phyloP scores from a whole-genome alignment of 2,329 filamentous ascomycete species.

The Aspergillus spinulosporus region DNA sequence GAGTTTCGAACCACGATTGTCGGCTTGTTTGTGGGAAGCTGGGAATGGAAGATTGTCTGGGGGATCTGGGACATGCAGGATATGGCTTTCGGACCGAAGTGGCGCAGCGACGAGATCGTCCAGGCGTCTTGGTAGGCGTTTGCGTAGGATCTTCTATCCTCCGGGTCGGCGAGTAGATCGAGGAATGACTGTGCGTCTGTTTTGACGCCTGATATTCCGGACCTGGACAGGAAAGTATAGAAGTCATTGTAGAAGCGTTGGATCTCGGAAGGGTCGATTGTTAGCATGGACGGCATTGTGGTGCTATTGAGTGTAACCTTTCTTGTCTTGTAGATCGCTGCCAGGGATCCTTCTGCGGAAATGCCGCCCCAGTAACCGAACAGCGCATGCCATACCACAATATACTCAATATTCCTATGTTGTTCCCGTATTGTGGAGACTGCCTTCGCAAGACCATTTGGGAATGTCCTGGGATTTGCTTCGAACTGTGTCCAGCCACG shows the following conservation, averaged over 20 bases:
- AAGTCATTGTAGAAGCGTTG: constrained; percentile 83
- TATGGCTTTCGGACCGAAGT: constrained; percentile 76
- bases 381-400: constrained; percentile 93
- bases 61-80: constrained; percentile 95
- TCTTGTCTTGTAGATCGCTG: constrained; percentile 73
- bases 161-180: constrained; percentile 69
- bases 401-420: constrained; percentile 72
- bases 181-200: constrained; percentile 90
- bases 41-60: constrained; percentile 79
- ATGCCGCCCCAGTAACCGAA: constrained; percentile 90
- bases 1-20: constrained; percentile 79
- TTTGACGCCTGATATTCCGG: constrained; percentile 84
- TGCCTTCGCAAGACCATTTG: constrained; percentile 71
- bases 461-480: constrained; percentile 76
- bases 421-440: constrained; percentile 67
- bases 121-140: constrained; percentile 81
- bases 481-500: constrained; percentile 78
- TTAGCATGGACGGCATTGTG: constrained; percentile 62
- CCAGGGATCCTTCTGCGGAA: constrained; percentile 70
- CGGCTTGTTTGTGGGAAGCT: constrained; percentile 72
- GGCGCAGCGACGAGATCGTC: constrained; percentile 72
- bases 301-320: constrained; percentile 57
- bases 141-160: constrained; percentile 70
- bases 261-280: constrained; percentile 74
- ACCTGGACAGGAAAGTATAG: constrained; percentile 73